Evolutionary conservation across 2,329 filamentous ascomycete genomes (phyloP), one percentile per base, ranked within the genome.

Genomic region (Pseudogymnoascus sp.): DNA sequence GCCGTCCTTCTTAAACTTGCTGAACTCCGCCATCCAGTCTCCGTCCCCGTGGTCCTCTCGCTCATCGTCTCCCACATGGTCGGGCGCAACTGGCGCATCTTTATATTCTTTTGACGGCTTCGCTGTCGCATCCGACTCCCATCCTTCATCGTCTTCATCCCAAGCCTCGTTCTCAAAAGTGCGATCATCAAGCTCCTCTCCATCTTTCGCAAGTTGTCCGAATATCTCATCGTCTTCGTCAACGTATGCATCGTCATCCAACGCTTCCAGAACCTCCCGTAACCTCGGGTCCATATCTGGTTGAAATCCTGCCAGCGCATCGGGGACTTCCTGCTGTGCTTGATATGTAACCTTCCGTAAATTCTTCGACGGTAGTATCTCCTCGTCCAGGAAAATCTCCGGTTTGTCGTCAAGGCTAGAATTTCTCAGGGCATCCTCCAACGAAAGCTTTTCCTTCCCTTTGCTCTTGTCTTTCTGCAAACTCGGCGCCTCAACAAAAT

Each of bases 201-300:
- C 86, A 63, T 89, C 86, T 70, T 83, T 79, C 18, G 90, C 85
- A 49, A 96, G 77, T 68, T 88, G 77, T 49, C 84, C 85, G 75
- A 99, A 97, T 61, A 97, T 77, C n/a, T 95, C 90, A 23, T 87
- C 86, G 37, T 93, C 85, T 5, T 90, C 83, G 59, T 90, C 93
- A 1, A 99, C 93, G 72, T 91, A 99, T 2, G 89, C 93, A 23
- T 99, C 95, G 71, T 99, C 95, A 59, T 99, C 95, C 31, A 99
- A 78, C 9, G 95, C 95, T 76, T 97, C 93, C 23, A 99, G 78
- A 4, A 93, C 92, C 75, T 99, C 95, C 53, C 95, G 84, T 68
- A 99, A 75, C 40, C 93, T 83, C 1, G 93, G 93, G 72, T 99
- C 96, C 95, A 99, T 97, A 72, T 97, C 93, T 5, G 96, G 95